These are phyloP conservation scores for Krasilnikovozyma curviuscula DNA, from an alignment of 768 basidiomycete species.

Conservation along the genomic window DNA sequence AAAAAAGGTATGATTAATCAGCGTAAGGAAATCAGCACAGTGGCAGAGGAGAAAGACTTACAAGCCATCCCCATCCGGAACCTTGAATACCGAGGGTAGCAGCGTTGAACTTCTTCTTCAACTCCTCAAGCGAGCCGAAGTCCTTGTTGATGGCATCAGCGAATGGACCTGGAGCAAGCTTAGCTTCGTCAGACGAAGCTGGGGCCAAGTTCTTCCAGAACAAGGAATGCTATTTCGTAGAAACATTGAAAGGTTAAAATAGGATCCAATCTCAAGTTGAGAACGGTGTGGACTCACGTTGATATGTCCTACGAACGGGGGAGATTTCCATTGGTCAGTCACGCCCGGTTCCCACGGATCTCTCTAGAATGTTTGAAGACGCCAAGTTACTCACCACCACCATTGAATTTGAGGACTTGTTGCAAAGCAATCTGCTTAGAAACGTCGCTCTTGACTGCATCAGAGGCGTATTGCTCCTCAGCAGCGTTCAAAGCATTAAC, in stretches of 20 bases:
- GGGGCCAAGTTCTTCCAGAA: constrained; percentile 93
- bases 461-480: constrained; percentile 49
- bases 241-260: neutral
- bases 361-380: neutral
- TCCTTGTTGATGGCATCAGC: constrained; percentile 43
- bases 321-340: neutral
- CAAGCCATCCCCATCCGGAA: constrained; percentile 92
- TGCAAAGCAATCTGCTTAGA: constrained; percentile 75
- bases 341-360: neutral
- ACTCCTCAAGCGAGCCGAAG: constrained; percentile 51
- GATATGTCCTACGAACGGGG: constrained; percentile 3
- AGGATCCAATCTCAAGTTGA: neutral
- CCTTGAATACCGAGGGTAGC: constrained; percentile 75
- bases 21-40: neutral
- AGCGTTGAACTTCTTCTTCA: constrained; percentile 69
- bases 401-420: constrained; percentile 86
- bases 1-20: neutral
- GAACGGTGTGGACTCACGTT: constrained; percentile 1
- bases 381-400: constrained; percentile 50
- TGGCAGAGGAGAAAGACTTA: constrained; percentile 29
- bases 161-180: constrained; percentile 32
- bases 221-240: constrained; percentile 65
- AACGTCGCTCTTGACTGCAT: constrained; percentile 36
- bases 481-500: constrained; percentile 80
- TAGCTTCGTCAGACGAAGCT: constrained; percentile 36